Conservation (phyloP, 257 asterid genomes). For the Eustoma russellianum region DNA sequence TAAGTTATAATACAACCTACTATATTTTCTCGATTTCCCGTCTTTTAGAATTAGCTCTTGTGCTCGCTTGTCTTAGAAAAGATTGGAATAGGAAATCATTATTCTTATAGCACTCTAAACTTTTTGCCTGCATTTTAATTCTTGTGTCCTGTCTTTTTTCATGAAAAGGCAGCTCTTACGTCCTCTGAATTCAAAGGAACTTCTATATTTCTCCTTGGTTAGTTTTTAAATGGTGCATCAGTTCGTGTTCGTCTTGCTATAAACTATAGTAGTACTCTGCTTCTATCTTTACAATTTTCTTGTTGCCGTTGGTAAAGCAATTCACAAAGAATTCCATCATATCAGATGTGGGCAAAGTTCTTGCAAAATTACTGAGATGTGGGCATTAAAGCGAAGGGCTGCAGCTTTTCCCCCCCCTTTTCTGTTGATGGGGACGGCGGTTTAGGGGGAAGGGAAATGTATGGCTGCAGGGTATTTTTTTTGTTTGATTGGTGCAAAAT, state of each 20-base stretch:
- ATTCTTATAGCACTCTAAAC: neutral
- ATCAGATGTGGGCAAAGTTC: constrained; percentile 54
- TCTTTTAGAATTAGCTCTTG: too few species aligned
- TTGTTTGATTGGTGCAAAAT: too few species aligned
- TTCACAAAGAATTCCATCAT: constrained; percentile 71
- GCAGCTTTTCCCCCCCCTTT: too few species aligned
- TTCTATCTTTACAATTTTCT: neutral
- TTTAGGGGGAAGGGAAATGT: too few species aligned
- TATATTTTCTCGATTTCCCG: neutral
- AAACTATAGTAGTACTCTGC: neutral
- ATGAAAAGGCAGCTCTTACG: constrained; percentile 63
- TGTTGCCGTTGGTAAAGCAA: constrained; percentile 9
- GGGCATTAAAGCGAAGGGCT: too few species aligned
- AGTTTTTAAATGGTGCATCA: constrained; percentile 18
- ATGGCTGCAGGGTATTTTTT: too few species aligned
- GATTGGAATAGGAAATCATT: neutral
- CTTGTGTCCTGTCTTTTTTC: constrained; percentile 10
- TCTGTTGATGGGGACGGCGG: too few species aligned
- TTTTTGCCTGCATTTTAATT: constrained; percentile 13
- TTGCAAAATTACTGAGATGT: constrained; percentile 75
- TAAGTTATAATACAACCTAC: too few species aligned
- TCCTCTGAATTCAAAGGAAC: constrained; percentile 74
- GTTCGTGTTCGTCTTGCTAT: neutral
- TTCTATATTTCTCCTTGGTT: constrained; percentile 77
- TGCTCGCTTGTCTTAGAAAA: too few species aligned